These are phyloP conservation scores for Cicer judaicum DNA, from an alignment of 306 rosid genomes.

Conservation along the genomic window DNA sequence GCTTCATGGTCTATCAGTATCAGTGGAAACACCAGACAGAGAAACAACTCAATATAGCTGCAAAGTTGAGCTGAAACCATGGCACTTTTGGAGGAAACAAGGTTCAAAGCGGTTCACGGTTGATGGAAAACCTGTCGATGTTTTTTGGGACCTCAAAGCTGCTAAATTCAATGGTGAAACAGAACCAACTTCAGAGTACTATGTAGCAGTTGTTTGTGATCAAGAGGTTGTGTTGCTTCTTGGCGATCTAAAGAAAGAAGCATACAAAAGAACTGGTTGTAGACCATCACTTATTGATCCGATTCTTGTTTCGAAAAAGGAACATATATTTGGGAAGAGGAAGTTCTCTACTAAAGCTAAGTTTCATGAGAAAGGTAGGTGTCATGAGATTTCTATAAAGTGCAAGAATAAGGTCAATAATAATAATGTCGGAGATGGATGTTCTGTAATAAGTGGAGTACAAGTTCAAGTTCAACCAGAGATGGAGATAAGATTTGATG, in stretches of 20 bases:
- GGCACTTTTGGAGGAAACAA: conserved; percentile 93
- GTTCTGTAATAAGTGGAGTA: conserved; percentile 37
- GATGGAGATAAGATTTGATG: conserved; percentile 84
- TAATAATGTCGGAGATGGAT: conserved; percentile 22
- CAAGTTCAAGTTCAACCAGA: conserved; percentile 63
- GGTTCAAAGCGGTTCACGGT: conserved; percentile 76
- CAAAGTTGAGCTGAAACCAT: conserved; percentile 90
- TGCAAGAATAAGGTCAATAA: conserved; percentile 52
- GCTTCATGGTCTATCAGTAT: conserved; percentile 78
- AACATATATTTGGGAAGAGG: conserved; percentile 81
- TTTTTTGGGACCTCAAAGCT: conserved; percentile 85
- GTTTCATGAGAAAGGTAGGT: conserved; percentile 73
- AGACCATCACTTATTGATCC: conserved; percentile 85
- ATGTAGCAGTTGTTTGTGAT: conserved; percentile 81
- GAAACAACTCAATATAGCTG: conserved; percentile 57
- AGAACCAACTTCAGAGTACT: conserved; percentile 82
- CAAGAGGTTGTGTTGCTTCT: conserved; percentile 75
- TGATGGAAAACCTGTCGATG: conserved; percentile 63
- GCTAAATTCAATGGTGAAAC: conserved; percentile 81
- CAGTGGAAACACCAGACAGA: conserved; percentile 67
- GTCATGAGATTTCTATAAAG: conserved; percentile 75
- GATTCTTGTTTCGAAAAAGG: conserved; percentile 72
- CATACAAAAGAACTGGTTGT: conserved; percentile 70
- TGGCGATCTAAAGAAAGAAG: conserved; percentile 83
- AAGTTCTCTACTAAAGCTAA: conserved; percentile 72